Evolutionary conservation across 1,284 basidiomycete genomes (phyloP), one percentile per base, ranked within the genome.

Genomic region (Omphalotus olearius): DNA sequence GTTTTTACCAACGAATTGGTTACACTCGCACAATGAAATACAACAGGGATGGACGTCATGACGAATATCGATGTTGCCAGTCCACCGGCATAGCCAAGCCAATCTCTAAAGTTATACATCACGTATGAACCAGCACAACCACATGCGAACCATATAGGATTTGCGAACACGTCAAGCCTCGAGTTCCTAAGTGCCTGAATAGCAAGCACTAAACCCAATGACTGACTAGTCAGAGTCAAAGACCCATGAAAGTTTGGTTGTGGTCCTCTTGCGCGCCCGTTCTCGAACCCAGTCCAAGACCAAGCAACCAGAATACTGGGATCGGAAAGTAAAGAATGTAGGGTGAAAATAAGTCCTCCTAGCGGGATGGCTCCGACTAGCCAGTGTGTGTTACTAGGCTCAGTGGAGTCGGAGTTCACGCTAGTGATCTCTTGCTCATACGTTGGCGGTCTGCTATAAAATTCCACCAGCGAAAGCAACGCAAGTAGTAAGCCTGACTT

Each of bases 261-360:
- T 0, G 92, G 93, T 0, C 91, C 91, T 39, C 71, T 78, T 0
- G 94, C 91, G 5, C 61, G 61, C 40, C 73, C 66, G 45, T 75
- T 68, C 40, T 70, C 64, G 60, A 87, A 96, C 1, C 94, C 94
- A 0, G 88, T 88, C 92, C 93, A 97, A 0, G 88, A 85, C 90
- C 91, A 96, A 1, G 91, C 84, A 55, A 96, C 81, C 50, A 95
- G 77, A 0, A 92, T 94, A 54, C 87, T 88, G 0, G 85, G 73
- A 59, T 98, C 93, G 5, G 84, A 82, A 39, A 92, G 71, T 52
- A 93, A 77, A 33, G 83, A 87, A 62, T 96, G 91, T 0, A 95
- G 61, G 11, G 82, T 78, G 70, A 91, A 93, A 14, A 94, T 68
- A 28, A 92, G 69, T 35, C 80, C 76, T 2, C 91, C 92, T 4